Percentiles rank a stretch among this genome's conserved stretches.
phyloP scores from a whole-genome alignment of 2,329 filamentous ascomycete genomes.

The Fusarium mexicanum region DNA sequence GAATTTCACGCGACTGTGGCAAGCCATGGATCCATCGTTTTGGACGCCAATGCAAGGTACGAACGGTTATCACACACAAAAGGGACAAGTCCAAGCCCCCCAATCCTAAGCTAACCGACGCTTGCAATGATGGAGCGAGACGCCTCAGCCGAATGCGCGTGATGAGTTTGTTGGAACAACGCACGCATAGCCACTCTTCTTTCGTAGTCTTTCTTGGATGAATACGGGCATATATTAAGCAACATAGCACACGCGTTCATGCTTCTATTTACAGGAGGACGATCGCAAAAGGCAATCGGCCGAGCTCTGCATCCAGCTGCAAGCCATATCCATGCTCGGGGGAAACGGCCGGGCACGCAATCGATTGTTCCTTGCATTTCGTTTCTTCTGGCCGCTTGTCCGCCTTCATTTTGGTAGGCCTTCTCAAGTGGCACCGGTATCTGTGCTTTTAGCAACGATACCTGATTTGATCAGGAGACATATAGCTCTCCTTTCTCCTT shows the following conservation, averaged over 20 bases:
- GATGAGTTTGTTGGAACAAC: slow-evolving; percentile 3
- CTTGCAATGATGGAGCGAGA: slow-evolving; percentile 26
- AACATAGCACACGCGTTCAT: slow-evolving; percentile 12
- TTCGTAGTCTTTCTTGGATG: not conserved
- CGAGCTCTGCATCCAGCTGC: slow-evolving; percentile 6
- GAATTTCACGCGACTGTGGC: slow-evolving; percentile 25
- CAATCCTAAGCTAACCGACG: slow-evolving; percentile 20
- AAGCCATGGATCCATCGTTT: not conserved
- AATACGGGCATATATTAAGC: not conserved
- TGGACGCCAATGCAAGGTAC: slow-evolving; percentile 38
- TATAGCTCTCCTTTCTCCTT: slow-evolving; percentile 27
- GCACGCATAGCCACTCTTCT: slow-evolving; percentile 14
- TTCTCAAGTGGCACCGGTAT: slow-evolving; percentile 22
- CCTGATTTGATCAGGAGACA: slow-evolving; percentile 26
- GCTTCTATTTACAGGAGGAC: slow-evolving; percentile 23
- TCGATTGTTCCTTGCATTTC: slow-evolving; percentile 30
- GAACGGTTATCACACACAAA: slow-evolving; percentile 30
- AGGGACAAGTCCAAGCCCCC: slow-evolving; percentile 9
- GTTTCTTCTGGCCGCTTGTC: slow-evolving; percentile 22
- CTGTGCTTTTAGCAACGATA: slow-evolving; percentile 11
- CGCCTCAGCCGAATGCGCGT: slow-evolving; percentile 29
- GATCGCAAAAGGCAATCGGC: slow-evolving; percentile 24
- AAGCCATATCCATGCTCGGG: slow-evolving; percentile 29
- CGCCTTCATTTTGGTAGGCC: slow-evolving; percentile 22
- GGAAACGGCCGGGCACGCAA: slow-evolving; percentile 26